Evolutionary conservation across 805 yeast species (phyloP), one percentile per base, ranked within the genome.

Genomic region (Yamadazyma paraphyllophila): DNA sequence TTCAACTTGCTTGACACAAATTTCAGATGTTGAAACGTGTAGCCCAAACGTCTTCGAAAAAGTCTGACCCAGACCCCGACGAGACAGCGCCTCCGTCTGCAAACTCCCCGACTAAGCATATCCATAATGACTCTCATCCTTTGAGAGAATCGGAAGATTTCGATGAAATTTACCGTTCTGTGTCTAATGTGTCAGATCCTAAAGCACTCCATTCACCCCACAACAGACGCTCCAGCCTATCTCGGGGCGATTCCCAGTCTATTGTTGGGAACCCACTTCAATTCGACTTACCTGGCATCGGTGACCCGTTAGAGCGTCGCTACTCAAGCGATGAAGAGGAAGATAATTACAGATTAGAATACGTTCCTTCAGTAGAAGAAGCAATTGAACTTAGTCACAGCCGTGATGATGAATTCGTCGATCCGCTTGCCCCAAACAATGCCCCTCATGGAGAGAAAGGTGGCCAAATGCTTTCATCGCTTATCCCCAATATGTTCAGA

Each of bases 251-350:
- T 14, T 27, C 27, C 9, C 34, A 20, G n/a, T 10, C 31, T n/a
- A 34, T 47, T 10, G 37, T 53, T 26, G 55, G 54, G 2, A 69
- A 69, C 44, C 55, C 74, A 0, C 58, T 67, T 50, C 50, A 59
- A 9, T 65, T 67, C 49, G 10, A 12, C 3, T 56, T 51, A 30
- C 50, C 57, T n/a, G 46, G 46, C 25, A 5, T 25, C 11, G 49
- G 47, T 1, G 76, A 71, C 48, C 61, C 59, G 15, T 51, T 57
- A 20, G 74, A 71, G 44, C 45, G 55, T 5, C 52, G 76, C 31
- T 71, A 67, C 45, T 47, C 41, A 1, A 51, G 52, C 27, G 71
- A 65, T 5, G 61, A 61, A 26, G 65, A 63, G 6, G 69, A 67
- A 45, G 56, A 51, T 15, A 47, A 48, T 26, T 61, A 56, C 40